Percentiles rank a stretch among this genome's conserved stretches.
Conservation (phyloP, 371 early-diverging fungal genomes). For the Capillidium heterosporum region DNA sequence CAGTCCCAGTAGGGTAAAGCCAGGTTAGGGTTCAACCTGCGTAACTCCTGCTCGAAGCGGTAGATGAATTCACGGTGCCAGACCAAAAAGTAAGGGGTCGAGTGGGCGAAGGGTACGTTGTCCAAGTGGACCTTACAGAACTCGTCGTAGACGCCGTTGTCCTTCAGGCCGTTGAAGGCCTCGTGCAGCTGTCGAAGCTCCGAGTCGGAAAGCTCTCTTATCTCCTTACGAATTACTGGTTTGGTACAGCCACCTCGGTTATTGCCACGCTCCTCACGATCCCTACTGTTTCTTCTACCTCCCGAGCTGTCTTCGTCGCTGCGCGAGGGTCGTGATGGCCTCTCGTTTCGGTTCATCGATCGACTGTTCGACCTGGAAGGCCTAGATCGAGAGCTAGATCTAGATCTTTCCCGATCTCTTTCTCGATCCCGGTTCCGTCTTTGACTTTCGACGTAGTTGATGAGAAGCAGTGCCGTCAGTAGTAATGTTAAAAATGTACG, state of each 20-base stretch:
- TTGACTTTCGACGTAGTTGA: too few species aligned
- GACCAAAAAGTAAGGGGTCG: conserved; percentile 5
- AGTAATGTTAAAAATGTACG: too few species aligned
- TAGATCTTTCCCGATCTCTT: too few species aligned
- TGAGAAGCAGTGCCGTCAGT: too few species aligned
- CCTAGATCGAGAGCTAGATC: too few species aligned
- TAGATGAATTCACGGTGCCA: conserved; percentile 7
- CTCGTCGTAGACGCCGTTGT: neutral
- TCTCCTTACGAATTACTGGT: neutral
- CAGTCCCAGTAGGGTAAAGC: conserved; percentile 10
- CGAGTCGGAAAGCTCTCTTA: neutral
- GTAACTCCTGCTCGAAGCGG: conserved; percentile 4
- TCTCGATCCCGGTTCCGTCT: too few species aligned
- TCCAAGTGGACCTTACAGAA: conserved; percentile 4
- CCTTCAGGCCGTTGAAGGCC: neutral
- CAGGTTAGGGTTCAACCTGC: neutral
- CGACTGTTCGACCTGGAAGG: too few species aligned
- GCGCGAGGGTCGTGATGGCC: too few species aligned
- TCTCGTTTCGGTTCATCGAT: too few species aligned
- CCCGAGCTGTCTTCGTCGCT: too few species aligned
- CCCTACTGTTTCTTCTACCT: too few species aligned
- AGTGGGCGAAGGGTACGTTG: conserved; percentile 4
- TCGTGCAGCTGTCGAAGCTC: neutral
- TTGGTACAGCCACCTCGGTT: neutral
- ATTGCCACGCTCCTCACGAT: neutral